Conservation (phyloP, 2,329 filamentous ascomycete genomes). For the Tolypocladium guangdongense region DNA sequence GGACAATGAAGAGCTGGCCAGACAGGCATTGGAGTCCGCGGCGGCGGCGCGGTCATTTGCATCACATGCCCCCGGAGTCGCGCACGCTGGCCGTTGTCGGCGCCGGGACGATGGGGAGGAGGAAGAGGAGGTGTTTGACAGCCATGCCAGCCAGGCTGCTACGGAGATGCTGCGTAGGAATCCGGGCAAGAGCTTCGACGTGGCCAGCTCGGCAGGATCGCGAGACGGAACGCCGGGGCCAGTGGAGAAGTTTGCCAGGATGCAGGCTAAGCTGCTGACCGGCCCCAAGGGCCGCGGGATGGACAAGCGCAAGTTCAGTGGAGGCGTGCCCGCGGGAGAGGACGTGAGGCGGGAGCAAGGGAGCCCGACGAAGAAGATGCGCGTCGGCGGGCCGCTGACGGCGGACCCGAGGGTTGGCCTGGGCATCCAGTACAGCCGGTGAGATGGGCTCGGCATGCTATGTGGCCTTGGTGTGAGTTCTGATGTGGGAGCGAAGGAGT, state of each 20-base stretch:
- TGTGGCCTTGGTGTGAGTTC: background rate
- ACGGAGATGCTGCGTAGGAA: slow-evolving; percentile 61
- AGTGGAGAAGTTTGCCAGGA: slow-evolving; percentile 30
- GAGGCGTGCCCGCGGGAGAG: slow-evolving; percentile 19
- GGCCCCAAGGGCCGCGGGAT: slow-evolving; percentile 29
- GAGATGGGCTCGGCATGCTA: background rate
- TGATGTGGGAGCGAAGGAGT: background rate
- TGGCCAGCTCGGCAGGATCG: slow-evolving; percentile 30
- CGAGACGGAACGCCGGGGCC: slow-evolving; percentile 33
- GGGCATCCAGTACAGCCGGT: slow-evolving; percentile 38
- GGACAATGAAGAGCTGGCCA: slow-evolving; percentile 46
- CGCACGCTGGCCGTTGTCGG: slow-evolving; percentile 15
- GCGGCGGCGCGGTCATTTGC: slow-evolving; percentile 31
- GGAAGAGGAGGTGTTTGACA: slow-evolving; percentile 53
- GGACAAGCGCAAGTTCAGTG: slow-evolving; percentile 42
- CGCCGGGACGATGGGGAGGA: slow-evolving; percentile 8
- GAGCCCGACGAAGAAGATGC: slow-evolving; percentile 42
- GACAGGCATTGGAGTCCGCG: slow-evolving; percentile 42
- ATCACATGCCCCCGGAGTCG: slow-evolving; percentile 13
- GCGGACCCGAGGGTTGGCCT: slow-evolving; percentile 35
- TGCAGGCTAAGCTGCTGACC: slow-evolving; percentile 41
- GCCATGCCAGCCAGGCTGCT: slow-evolving; percentile 68
- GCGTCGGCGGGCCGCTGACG: slow-evolving; percentile 27
- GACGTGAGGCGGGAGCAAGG: slow-evolving; percentile 22
- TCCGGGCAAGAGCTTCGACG: slow-evolving; percentile 40